A percentile compares a stretch with the other conserved stretches of the same genome.
Conservation (phyloP, 495 filamentous ascomycete species). For the Emericellopsis terricola region DNA sequence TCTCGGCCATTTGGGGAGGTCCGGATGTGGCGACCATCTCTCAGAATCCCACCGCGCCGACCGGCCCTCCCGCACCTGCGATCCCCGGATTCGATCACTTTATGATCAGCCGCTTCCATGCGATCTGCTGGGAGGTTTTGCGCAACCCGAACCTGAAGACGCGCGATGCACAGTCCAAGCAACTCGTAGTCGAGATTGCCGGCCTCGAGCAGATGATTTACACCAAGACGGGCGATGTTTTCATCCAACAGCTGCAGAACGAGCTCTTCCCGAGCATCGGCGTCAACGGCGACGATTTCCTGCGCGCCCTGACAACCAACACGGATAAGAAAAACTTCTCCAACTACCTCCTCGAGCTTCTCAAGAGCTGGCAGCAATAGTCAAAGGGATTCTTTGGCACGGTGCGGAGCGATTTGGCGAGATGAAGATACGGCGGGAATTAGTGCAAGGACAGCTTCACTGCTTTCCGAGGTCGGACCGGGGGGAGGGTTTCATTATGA, state of each 20-base stretch:
- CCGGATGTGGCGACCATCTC: constrained; percentile 47
- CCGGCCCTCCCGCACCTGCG: constrained; percentile 20
- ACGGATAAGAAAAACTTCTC: constrained; percentile 29
- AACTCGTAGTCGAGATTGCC: constrained; percentile 72
- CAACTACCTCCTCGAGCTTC: constrained; percentile 24
- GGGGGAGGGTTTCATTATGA: too few relatives aligned
- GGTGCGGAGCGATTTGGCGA: too few relatives aligned
- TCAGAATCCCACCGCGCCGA: constrained; percentile 22
- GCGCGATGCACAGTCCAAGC: constrained; percentile 67
- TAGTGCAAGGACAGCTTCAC: too few relatives aligned
- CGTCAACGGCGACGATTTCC: constrained; percentile 27
- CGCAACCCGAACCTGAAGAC: constrained; percentile 57
- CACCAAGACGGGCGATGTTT: constrained; percentile 54
- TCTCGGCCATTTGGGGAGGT: constrained; percentile 72
- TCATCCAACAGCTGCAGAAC: constrained; percentile 27
- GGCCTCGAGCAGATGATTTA: constrained; percentile 74
- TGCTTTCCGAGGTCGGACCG: too few relatives aligned
- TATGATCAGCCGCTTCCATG: constrained; percentile 74
- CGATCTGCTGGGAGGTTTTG: constrained; percentile 73
- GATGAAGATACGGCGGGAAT: too few relatives aligned
- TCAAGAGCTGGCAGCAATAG: constrained; percentile 11
- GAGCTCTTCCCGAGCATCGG: constrained; percentile 30
- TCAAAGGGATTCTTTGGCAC: background rate
- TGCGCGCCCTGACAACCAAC: constrained; percentile 28
- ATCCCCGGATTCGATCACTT: constrained; percentile 88